These are phyloP conservation scores for Aspergillus fumigatus DNA, from an alignment of 2,329 filamentous ascomycete species.

Conservation along the genomic window DNA sequence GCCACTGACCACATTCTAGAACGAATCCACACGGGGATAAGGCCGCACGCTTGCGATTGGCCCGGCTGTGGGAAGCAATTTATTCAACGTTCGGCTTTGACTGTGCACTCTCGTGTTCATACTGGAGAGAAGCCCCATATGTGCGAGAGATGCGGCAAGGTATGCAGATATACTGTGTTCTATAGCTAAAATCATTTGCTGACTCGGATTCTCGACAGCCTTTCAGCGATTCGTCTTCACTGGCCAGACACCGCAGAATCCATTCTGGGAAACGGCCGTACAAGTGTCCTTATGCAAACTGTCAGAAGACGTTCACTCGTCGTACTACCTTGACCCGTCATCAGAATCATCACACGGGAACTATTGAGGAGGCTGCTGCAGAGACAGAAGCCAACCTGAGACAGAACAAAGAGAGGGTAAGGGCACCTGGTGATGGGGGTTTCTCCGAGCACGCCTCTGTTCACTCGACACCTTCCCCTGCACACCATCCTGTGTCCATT, in stretches of 20 bases:
- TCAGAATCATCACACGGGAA: slow-evolving; percentile 92
- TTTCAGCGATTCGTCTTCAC: slow-evolving; percentile 92
- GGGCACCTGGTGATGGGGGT: slow-evolving; percentile 35
- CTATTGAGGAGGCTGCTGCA: slow-evolving; percentile 85
- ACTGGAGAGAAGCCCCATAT: slow-evolving; percentile 98
- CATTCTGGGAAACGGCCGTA: slow-evolving; percentile 95
- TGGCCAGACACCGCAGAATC: slow-evolving; percentile 88
- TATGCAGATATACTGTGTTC: slow-evolving; percentile 41
- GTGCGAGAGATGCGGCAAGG: slow-evolving; percentile 95
- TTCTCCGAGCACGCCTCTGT: slow-evolving; percentile 44
- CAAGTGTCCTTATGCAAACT: slow-evolving; percentile 95
- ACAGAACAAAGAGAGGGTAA: slow-evolving; percentile 38
- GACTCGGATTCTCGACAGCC: slow-evolving; percentile 52
- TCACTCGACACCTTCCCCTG: slow-evolving; percentile 71
- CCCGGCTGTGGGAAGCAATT: slow-evolving; percentile 91
- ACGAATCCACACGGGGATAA: slow-evolving; percentile 86
- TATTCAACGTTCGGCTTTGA: slow-evolving; percentile 92
- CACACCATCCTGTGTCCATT: slow-evolving; percentile 68
- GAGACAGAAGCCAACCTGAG: slow-evolving; percentile 84
- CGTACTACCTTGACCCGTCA: slow-evolving; percentile 92
- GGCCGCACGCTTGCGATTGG: slow-evolving; percentile 89
- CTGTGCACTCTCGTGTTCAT: slow-evolving; percentile 91
- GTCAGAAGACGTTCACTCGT: slow-evolving; percentile 96
- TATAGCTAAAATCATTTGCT: too few species aligned
- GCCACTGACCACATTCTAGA: slow-evolving; percentile 50